Evolutionary conservation across 345 rosid genomes (phyloP).

Genomic region (Salix suchowensis): DNA sequence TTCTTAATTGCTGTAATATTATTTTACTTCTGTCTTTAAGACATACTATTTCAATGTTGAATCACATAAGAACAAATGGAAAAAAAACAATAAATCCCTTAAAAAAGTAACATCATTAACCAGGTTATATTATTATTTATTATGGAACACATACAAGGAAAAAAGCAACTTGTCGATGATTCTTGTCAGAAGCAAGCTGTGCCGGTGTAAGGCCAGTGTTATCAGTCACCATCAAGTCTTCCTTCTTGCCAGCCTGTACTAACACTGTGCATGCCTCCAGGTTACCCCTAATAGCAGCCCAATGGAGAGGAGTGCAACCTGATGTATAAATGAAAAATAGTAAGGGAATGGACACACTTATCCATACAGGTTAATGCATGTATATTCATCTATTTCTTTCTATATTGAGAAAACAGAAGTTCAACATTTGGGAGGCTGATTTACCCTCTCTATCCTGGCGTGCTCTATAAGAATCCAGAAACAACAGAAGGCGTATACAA

Average conservation of each 20-base stretch:
- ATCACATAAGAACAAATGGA: slow-evolving; percentile 2
- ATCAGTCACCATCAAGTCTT: slow-evolving; percentile 83
- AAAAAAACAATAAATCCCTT: background rate
- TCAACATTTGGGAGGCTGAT: background rate
- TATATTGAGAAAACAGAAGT: slow-evolving; percentile 1
- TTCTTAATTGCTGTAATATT: background rate
- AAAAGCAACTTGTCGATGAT: slow-evolving; percentile 96
- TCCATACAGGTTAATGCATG: background rate
- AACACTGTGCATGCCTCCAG: slow-evolving; percentile 97
- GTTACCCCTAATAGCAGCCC: slow-evolving; percentile 99
- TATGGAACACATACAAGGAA: slow-evolving; percentile 84
- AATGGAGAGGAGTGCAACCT: slow-evolving; percentile 98
- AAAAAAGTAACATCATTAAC: slow-evolving; percentile 23
- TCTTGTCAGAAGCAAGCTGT: slow-evolving; percentile 96
- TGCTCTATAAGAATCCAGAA: slow-evolving; percentile 86
- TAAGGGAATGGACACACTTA: background rate
- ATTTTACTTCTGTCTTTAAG: background rate
- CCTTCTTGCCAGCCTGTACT: slow-evolving; percentile 97
- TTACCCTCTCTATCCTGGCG: slow-evolving; percentile 98
- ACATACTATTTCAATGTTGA: background rate
- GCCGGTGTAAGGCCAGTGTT: slow-evolving; percentile 95
- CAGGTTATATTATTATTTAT: slow-evolving; percentile 26
- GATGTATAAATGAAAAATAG: slow-evolving; percentile 12
- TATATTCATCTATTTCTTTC: background rate
- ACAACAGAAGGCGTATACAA: slow-evolving; percentile 85